phyloP scores from a whole-genome alignment of 2,329 filamentous ascomycete species.

The Trichophyton rubrum region DNA sequence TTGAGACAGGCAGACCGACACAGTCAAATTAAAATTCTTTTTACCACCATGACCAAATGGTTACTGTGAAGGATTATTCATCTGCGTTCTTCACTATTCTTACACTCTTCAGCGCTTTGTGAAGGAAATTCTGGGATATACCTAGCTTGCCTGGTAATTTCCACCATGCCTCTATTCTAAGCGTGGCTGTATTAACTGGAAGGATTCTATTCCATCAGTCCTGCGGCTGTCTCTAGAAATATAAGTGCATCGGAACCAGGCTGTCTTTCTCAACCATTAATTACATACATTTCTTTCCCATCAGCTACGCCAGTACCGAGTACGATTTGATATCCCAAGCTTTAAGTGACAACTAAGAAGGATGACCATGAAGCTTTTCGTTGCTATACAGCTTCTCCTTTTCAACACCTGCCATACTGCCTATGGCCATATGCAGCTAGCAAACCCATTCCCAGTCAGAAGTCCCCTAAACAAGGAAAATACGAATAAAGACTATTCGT shows the following conservation, averaged over 20 bases:
- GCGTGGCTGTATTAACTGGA: background rate
- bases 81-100: background rate
- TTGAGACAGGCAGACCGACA: background rate
- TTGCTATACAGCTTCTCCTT: background rate
- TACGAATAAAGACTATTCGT: constrained; percentile 53
- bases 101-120: background rate
- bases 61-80: background rate
- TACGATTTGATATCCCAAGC: background rate
- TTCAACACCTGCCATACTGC: background rate
- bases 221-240: background rate
- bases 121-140: background rate
- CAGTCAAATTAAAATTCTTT: background rate
- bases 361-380: background rate
- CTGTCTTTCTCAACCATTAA: background rate
- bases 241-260: background rate
- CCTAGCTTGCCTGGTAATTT: background rate
- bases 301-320: no score
- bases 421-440: constrained; percentile 43
- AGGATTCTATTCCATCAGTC: background rate
- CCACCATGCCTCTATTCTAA: background rate
- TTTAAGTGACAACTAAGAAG: background rate
- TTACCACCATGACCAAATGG: background rate
- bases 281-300: background rate
- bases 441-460: constrained; percentile 41
- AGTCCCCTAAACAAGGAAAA: constrained; percentile 37